These are phyloP conservation scores for Colletotrichum eleusines DNA, from an alignment of 2,329 filamentous ascomycete species.

Conservation along the genomic window DNA sequence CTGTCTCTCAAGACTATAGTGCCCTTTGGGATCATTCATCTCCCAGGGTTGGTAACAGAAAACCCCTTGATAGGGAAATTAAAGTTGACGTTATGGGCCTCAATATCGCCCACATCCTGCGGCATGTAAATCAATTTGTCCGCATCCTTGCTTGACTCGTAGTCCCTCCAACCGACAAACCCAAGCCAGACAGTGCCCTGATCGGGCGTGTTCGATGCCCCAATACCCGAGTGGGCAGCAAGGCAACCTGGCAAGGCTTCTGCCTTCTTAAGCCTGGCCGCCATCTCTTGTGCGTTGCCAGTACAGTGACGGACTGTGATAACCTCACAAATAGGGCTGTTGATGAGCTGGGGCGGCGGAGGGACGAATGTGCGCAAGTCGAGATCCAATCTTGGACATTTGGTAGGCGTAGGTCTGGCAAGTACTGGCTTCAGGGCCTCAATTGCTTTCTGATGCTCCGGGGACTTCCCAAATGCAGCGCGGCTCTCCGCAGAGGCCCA, in stretches of 20 bases:
- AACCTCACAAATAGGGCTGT: conserved; percentile 37
- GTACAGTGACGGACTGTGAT: conserved; percentile 26
- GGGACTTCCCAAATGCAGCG: conserved; percentile 25
- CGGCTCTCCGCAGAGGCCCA: conserved; percentile 29
- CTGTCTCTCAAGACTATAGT: not conserved
- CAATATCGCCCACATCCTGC: conserved; percentile 4
- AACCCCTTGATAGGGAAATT: conserved; percentile 40
- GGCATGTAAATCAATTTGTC: conserved; percentile 30
- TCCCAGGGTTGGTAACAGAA: conserved; percentile 37
- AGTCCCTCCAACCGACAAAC: conserved; percentile 27
- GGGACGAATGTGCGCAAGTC: conserved; percentile 15
- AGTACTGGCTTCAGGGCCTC: conserved; percentile 31
- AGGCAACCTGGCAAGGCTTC: conserved; percentile 20
- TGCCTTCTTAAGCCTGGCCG: conserved; percentile 20
- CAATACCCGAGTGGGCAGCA: conserved; percentile 25
- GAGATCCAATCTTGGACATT: conserved; percentile 32
- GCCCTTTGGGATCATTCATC: not conserved
- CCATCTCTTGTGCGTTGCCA: conserved; percentile 18
- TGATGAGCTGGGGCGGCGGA: conserved; percentile 34
- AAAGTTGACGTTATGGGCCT: conserved; percentile 36
- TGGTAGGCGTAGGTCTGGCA: not conserved
- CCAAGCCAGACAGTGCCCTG: conserved; percentile 36
- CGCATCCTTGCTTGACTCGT: conserved; percentile 30
- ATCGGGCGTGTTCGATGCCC: conserved; percentile 10
- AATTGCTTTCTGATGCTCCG: conserved; percentile 28